These are phyloP conservation scores for Tulasnella calospora DNA, from an alignment of 768 basidiomycete species.

Conservation along the genomic window DNA sequence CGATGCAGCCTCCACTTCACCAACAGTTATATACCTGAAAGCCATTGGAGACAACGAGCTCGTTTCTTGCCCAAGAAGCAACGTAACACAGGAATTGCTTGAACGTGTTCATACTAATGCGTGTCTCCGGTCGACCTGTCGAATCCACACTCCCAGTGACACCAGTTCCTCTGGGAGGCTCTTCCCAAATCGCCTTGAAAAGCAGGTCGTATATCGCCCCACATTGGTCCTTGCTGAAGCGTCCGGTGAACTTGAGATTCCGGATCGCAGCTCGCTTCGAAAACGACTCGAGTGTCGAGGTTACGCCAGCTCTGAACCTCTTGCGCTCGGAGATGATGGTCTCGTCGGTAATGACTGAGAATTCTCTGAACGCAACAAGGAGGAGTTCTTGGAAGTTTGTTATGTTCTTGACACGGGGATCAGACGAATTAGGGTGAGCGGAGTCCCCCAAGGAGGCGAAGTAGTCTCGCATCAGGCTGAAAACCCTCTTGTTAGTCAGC, in stretches of 20 bases:
- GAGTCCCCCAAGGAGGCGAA: slow-evolving; percentile 90
- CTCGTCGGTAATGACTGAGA: slow-evolving; percentile 93
- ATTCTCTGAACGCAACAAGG: slow-evolving; percentile 95
- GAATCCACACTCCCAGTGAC: slow-evolving; percentile 32
- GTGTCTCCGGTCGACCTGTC: slow-evolving; percentile 81
- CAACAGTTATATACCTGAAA: slow-evolving; percentile 59
- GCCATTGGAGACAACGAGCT: slow-evolving; percentile 86
- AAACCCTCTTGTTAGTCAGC: neutral
- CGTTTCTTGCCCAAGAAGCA: slow-evolving; percentile 92
- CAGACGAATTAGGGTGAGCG: slow-evolving; percentile 82
- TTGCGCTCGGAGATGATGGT: slow-evolving; percentile 82
- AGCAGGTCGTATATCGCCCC: slow-evolving; percentile 68
- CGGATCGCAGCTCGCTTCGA: slow-evolving; percentile 87
- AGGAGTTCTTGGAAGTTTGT: slow-evolving; percentile 96
- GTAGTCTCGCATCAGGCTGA: slow-evolving; percentile 89
- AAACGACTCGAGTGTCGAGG: slow-evolving; percentile 89
- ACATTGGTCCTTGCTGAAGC: slow-evolving; percentile 81
- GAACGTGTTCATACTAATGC: slow-evolving; percentile 82
- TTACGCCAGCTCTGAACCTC: slow-evolving; percentile 81
- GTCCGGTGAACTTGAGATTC: slow-evolving; percentile 71
- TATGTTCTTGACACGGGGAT: slow-evolving; percentile 86
- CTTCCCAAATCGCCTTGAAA: slow-evolving; percentile 75
- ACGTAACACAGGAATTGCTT: slow-evolving; percentile 85
- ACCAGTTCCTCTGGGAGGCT: slow-evolving; percentile 40
- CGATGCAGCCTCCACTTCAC: neutral